phyloP scores from a whole-genome alignment of 495 filamentous ascomycete species.

The Hyaloscypha hepaticicola region DNA sequence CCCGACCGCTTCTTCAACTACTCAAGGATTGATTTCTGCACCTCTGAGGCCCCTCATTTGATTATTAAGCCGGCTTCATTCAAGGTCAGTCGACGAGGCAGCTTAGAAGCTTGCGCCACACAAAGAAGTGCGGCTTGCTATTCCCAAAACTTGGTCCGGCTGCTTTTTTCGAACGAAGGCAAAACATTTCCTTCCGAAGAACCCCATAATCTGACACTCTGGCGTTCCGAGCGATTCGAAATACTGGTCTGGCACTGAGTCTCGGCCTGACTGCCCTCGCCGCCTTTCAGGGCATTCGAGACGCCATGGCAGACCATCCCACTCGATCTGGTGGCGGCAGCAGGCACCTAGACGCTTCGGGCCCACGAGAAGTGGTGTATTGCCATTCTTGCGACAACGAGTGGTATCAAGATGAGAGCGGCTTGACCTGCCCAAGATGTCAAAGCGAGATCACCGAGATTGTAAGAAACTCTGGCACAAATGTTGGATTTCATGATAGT shows the following conservation, averaged over 20 bases:
- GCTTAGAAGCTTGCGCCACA: slow-evolving; percentile 21
- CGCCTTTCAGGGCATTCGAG: slow-evolving; percentile 42
- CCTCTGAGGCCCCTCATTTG: slow-evolving; percentile 4
- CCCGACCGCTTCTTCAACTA: not conserved
- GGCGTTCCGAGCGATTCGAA: slow-evolving; percentile 48
- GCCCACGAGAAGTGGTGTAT: slow-evolving; percentile 65
- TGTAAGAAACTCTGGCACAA: slow-evolving; percentile 45
- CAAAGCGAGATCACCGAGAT: slow-evolving; percentile 80
- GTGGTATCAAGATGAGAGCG: slow-evolving; percentile 69
- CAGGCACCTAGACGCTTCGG: slow-evolving; percentile 39
- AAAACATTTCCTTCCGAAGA: not conserved
- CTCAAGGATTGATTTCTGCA: not conserved
- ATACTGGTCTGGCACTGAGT: slow-evolving; percentile 47
- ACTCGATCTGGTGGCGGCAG: not conserved
- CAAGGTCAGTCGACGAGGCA: slow-evolving; percentile 16
- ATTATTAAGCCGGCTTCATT: slow-evolving; percentile 6
- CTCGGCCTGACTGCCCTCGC: slow-evolving; percentile 49
- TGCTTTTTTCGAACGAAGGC: slow-evolving; percentile 7
- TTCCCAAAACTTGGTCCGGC: not conserved
- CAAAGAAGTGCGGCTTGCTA: slow-evolving; percentile 10
- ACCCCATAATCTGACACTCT: slow-evolving; percentile 33
- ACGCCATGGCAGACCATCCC: slow-evolving; percentile 39
- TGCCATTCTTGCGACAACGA: slow-evolving; percentile 80
- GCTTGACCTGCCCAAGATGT: slow-evolving; percentile 75
- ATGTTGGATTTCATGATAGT: not conserved